Conservation (phyloP, 1,284 basidiomycete genomes). For the Marasmius sp. region DNA sequence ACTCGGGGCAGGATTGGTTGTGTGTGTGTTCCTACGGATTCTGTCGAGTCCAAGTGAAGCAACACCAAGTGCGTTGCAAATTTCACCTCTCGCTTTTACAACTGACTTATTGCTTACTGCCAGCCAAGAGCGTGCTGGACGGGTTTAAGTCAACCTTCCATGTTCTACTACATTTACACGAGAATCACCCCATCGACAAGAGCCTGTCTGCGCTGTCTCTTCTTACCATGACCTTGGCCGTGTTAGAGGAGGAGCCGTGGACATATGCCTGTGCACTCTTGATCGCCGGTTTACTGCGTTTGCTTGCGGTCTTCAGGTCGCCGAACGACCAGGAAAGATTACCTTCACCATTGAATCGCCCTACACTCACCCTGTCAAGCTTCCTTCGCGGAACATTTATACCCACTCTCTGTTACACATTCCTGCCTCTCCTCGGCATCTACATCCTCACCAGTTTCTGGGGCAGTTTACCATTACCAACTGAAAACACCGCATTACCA, state of each 20-base stretch:
- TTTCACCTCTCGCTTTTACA: not conserved
- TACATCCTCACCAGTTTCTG: not conserved
- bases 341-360: not conserved
- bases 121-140: not conserved
- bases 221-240: not conserved
- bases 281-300: not conserved
- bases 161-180: not conserved
- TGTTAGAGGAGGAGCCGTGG: not conserved
- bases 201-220: not conserved
- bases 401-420: not conserved
- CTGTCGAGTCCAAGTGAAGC: not conserved
- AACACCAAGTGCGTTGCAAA: not conserved
- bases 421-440: not conserved
- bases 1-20: constrained; percentile 28
- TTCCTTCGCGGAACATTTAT: not conserved
- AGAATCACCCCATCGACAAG: not conserved
- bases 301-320: not conserved
- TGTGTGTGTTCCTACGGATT: constrained; percentile 24
- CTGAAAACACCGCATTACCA: not conserved
- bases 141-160: not conserved
- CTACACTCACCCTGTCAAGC: not conserved
- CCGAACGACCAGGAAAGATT: not conserved
- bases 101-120: not conserved
- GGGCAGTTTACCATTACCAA: not conserved
- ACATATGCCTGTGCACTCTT: not conserved